Percentiles rank a stretch among this genome's conserved stretches.
phyloP scores from a whole-genome alignment of 306 rosid species.

The Chamaecrista fasciculata region DNA sequence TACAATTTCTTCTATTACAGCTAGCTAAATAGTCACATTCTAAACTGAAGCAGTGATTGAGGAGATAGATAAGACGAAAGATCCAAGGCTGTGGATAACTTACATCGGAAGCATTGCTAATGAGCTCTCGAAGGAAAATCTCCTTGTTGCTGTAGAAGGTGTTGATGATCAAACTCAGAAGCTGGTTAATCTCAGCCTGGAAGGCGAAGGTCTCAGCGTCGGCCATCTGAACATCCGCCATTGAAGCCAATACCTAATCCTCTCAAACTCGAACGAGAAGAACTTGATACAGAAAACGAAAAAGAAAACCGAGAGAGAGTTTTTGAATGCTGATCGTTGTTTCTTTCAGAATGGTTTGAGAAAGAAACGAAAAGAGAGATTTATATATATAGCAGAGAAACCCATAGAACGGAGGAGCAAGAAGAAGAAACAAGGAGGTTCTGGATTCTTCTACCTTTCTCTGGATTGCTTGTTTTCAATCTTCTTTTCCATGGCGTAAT shows the following conservation, averaged over 20 bases:
- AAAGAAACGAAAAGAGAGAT: neutral
- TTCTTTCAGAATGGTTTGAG: too few species aligned
- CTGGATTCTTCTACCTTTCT: conserved; percentile 48
- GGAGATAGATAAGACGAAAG: too few species aligned
- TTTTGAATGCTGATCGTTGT: neutral
- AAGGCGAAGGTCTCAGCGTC: conserved; percentile 59
- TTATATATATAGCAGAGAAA: neutral
- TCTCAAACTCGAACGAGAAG: neutral
- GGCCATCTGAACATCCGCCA: conserved; percentile 56
- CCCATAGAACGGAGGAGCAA: neutral
- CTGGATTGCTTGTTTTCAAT: neutral
- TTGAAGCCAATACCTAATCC: neutral
- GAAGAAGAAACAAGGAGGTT: neutral
- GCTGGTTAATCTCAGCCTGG: conserved; percentile 64
- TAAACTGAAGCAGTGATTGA: neutral
- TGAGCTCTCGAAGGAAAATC: conserved; percentile 57
- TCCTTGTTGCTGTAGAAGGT: conserved; percentile 61
- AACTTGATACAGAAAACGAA: neutral
- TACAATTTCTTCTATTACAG: neutral
- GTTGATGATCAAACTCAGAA: conserved; percentile 61
- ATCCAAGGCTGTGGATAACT: neutral
- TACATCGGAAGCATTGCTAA: conserved; percentile 60
- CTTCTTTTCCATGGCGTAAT: too few species aligned
- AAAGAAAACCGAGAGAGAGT: neutral
- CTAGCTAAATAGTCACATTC: neutral